Base-by-base conservation (phyloP, 2,329 filamentous ascomycete species). In the Akanthomyces lecanii region DNA sequence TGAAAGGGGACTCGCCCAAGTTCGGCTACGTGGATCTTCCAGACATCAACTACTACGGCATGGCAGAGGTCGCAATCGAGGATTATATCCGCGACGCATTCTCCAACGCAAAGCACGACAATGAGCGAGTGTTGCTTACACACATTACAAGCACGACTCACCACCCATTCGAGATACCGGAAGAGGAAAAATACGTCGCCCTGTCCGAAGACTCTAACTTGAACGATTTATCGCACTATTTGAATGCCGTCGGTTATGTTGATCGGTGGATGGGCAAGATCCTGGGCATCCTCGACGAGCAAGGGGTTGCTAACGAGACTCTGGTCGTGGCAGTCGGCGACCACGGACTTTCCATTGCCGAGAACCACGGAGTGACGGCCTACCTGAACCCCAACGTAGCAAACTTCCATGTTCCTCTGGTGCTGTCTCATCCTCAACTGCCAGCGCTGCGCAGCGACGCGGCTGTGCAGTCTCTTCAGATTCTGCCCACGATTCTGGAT, bases 101-200 rank as follows among this genome's bases (percentile, higher is more conserved):
- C 12, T 64, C 64, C 1, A 64, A 66, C 1, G 73, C 73, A 11
- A 68, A 65, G 38, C 66, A 69, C 33, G 68, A 68, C 1, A 68
- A 74, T 12, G 68, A 74, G 52, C 69, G 74, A 10, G 66, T 75
- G 0, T 74, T 75, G 30, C 63, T 75, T 3, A 71, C 73, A 2
- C 74, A 76, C 62, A 62, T 76, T 2, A 76, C 74, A 2, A 75
- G 73, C 66, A 75, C 73, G 2, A 73, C 69, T 3, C 73, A 76
- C 63, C 73, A 75, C 45, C 68, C 71, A 4, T 75, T 72, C 38
- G 67, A 67, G 0, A 64, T 75, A 53, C 73, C 73, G 0, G 63
- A 61, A 3, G 66, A 67, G 0, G 72, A 74, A 25, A 63, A 61
- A 5, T 73, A 73, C 10, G 68, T 71, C 11, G 18, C 40, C 6